Base-by-base conservation (phyloP, 1,284 basidiomycete genomes). In the Cryptococcus sp. region DNA sequence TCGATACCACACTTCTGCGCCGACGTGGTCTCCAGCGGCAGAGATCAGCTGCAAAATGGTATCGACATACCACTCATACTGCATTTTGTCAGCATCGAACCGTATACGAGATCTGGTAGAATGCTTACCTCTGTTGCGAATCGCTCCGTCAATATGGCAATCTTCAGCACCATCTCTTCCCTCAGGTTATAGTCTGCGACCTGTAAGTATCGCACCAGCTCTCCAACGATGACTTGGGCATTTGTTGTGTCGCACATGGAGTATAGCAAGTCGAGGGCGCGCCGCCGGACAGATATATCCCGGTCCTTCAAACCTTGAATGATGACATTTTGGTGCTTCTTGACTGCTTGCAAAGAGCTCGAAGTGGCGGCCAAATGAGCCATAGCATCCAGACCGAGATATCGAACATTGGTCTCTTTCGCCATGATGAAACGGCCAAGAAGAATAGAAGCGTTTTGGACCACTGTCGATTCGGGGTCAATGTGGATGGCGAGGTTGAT, bases 171-270 rank as follows among this genome's bases (percentile, higher is more conserved):
- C 93, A 99, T 93, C 79, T 99, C 93, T 78, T 98, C 95, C 46
- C 96, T 85, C 47, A 99, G 82, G 25, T 89, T 93, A 71, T 97
- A 98, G 78, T 99, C 96, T 3, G 96, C 95, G 15, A 96, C 86
- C 71, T 88, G 88, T 59, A 99, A 84, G 77, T 97, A 99, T 61
- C 90, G 86, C 57, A 99, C 81, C 27, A 99, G 83, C 78, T 99
- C 94, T 54, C 89, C 92, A 27, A 99, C 96, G 66, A 99, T 93
- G 57, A 90, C 81, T 73, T 94, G 93, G 16, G 94, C 91, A 79
- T 98, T 99, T 68, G 91, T 88, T 17, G 88, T 84, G 75, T 99
- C 96, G 79, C 96, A 99, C 95, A 99, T 98, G 78, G 93, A 96
- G 80, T 98, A 99, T 15, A 99, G 83, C 50, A 99, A 82, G 79